A percentile compares a stretch with the other conserved stretches of the same genome.
Conservation (phyloP, 176 grass and related monocot species). For the Avena insularis region DNA sequence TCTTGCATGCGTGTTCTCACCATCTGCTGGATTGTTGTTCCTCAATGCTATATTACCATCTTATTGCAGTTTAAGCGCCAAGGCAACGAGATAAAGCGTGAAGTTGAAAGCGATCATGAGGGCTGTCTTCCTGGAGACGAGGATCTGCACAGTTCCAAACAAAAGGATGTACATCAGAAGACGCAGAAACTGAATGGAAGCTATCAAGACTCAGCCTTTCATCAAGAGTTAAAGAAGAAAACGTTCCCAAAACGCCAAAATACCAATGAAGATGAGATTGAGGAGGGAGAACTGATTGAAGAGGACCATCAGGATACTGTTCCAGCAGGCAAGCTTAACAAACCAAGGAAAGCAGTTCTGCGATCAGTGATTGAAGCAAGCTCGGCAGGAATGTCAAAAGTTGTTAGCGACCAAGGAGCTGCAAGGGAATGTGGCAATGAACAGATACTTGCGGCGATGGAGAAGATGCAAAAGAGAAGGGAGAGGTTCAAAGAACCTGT, state of each 20-base stretch:
- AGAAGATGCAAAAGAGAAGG: constrained; percentile 83
- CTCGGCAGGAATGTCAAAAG: constrained; percentile 29
- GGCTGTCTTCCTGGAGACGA: constrained; percentile 32
- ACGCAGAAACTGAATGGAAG: constrained; percentile 20
- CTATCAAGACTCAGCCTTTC: constrained; percentile 22
- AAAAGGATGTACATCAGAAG: constrained; percentile 25
- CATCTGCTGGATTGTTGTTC: constrained; percentile 43
- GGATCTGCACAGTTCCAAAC: constrained; percentile 34
- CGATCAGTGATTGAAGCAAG: constrained; percentile 51
- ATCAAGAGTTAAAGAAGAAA: constrained; percentile 36
- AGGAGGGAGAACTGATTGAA: constrained; percentile 74
- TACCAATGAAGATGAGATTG: constrained; percentile 53
- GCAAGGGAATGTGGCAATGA: constrained; percentile 40
- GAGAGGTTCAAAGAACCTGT: constrained; percentile 80
- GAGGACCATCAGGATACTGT: constrained; percentile 20
- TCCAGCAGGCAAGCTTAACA: constrained; percentile 42
- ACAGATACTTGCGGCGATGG: constrained; percentile 65
- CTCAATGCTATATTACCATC: constrained; percentile 50
- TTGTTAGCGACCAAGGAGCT: constrained; percentile 34
- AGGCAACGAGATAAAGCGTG: constrained; percentile 46
- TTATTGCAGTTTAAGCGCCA: constrained; percentile 61
- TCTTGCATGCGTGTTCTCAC: neutral
- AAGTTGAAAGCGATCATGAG: constrained; percentile 31
- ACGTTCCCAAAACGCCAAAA: constrained; percentile 18
- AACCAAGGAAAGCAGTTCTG: constrained; percentile 33